phyloP scores from a whole-genome alignment of 192 early-diverging fungal genomes.

The Gamsiella multidivaricata region DNA sequence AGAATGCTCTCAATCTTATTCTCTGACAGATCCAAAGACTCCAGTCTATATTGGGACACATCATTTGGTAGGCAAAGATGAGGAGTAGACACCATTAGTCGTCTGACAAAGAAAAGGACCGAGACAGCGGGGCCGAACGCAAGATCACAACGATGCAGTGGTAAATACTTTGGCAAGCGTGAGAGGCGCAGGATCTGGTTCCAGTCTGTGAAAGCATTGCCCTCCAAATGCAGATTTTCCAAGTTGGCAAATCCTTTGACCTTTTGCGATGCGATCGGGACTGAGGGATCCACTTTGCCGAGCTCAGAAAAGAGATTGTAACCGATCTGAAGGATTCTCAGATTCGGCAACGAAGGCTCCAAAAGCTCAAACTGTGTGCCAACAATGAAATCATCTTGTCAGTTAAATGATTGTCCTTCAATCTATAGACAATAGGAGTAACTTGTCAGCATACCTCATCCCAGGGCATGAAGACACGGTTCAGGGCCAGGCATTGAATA shows the following conservation, averaged over 20 bases:
- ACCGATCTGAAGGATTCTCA: slow-evolving; percentile 65
- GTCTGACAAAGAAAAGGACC: too few relatives aligned
- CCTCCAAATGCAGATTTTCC: slow-evolving; percentile 62
- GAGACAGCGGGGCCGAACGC: not conserved
- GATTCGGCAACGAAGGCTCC: slow-evolving; percentile 53
- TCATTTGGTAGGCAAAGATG: slow-evolving; percentile 3
- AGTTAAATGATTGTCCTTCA: too few relatives aligned
- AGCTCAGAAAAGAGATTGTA: slow-evolving; percentile 54
- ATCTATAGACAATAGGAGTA: too few relatives aligned
- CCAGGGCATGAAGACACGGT: slow-evolving; percentile 32
- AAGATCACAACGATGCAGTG: not conserved
- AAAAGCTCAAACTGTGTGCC: slow-evolving; percentile 48
- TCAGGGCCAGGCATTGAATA: slow-evolving; percentile 36
- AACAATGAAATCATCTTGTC: not conserved
- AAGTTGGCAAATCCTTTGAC: slow-evolving; percentile 55
- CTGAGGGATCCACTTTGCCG: slow-evolving; percentile 2
- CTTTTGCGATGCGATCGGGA: slow-evolving; percentile 14
- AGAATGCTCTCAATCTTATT: slow-evolving; percentile 47
- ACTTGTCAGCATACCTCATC: slow-evolving; percentile 34
- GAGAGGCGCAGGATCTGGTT: slow-evolving; percentile 54
- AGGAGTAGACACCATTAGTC: slow-evolving; percentile 49
- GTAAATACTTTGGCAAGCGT: slow-evolving; percentile 53
- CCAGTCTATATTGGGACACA: slow-evolving; percentile 45
- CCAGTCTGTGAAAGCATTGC: slow-evolving; percentile 59
- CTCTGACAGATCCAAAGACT: slow-evolving; percentile 57